Conservation (phyloP, 345 rosid species). For the Linum trigynum region DNA sequence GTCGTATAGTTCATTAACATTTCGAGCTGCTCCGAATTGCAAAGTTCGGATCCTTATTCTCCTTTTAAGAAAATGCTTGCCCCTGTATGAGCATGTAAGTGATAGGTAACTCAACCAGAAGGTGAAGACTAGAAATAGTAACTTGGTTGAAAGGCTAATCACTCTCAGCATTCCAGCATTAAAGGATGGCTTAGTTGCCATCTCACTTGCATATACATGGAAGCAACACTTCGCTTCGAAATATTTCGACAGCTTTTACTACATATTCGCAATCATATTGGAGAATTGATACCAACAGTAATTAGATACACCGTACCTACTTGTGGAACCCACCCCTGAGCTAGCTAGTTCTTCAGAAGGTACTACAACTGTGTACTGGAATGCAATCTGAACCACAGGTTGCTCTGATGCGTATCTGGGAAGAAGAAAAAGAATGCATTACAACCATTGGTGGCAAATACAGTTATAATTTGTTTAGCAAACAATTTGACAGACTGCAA, state of each 20-base stretch:
- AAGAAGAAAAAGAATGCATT: conserved; percentile 7
- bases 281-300: neutral
- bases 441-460: neutral
- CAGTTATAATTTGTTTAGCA: neutral
- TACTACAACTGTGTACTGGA: conserved; percentile 81
- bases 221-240: neutral
- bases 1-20: conserved; percentile 69
- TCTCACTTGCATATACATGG: neutral
- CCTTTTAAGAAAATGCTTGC: conserved; percentile 60
- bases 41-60: conserved; percentile 83
- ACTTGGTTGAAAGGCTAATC: neutral
- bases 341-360: conserved; percentile 68
- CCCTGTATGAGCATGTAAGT: conserved; percentile 32
- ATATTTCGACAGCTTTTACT: neutral
- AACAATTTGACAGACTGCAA: no score
- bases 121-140: neutral
- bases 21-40: conserved; percentile 65
- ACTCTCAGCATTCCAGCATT: neutral
- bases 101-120: neutral
- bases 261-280: neutral
- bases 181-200: neutral
- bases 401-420: conserved; percentile 71
- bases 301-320: conserved; percentile 45
- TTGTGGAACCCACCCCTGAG: conserved; percentile 41
- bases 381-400: conserved; percentile 87